Evolutionary conservation across 306 rosid species (phyloP), one percentile per base, ranked within the genome.

Genomic region (Malus fusca): DNA sequence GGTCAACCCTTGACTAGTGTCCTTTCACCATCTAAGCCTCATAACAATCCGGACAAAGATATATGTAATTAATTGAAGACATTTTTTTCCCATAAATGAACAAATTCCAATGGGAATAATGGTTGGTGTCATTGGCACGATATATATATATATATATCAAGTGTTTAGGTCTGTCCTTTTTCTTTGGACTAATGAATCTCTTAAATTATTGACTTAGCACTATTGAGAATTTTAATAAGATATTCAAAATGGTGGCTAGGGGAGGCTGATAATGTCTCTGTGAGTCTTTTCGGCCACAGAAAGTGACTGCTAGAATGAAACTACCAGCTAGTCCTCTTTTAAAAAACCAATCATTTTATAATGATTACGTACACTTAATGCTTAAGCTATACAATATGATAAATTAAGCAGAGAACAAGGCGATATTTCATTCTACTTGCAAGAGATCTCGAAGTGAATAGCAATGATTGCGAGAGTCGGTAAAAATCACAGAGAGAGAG

Each of bases 51-150:
- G 9, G 19, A 28, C 58, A 40, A 73, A 37, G 10, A 25, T 22
- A 59, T 9, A 35, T 21, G 2, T 19, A 43, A 68, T 68, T 15
- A 6, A 71, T 52, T 53, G 13, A 10, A 11, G 75, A 31, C 23
- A 64, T 35, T 72, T 23, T 72, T 17, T n/a, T 18, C 35, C 48
- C 31, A 55, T 55, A 28, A n/a, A 19, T n/a, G 53, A 22, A 72
- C 26, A 72, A 31, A 64, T 56, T 56, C 76, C 66, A 19, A 72
- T 72, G 52, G n/a, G 76, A 37, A 72, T 23, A 72, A 17, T 63
- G 40, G 43, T 56, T 55, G 52, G 66, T 56, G 42, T 55, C 3
- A 55, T 7, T 71, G 30, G 68, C 68, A 63, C 67, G 1, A 30
- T 30, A 30, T 30, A 26, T 26, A 26, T 26, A 26, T 26, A 59